phyloP scores from a whole-genome alignment of 192 early-diverging fungal species.

The Podila epicladia region DNA sequence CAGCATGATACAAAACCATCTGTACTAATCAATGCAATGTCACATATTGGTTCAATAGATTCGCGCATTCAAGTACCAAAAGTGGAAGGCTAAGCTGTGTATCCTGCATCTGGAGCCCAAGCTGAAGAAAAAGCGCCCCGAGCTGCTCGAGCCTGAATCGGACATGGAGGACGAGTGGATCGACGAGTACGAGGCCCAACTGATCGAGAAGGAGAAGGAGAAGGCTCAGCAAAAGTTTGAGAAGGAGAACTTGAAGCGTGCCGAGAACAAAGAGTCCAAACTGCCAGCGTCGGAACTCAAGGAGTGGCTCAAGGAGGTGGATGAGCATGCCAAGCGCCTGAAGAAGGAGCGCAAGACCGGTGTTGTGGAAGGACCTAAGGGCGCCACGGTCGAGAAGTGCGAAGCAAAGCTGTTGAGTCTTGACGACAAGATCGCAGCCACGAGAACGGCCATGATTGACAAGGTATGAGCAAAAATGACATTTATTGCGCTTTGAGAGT shows the following conservation, averaged over 20 bases:
- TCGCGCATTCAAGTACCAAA: constrained; percentile 88
- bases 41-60: constrained; percentile 60
- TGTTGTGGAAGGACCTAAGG: constrained; percentile 56
- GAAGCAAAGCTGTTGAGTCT: constrained; percentile 76
- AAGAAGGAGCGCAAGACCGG: constrained; percentile 58
- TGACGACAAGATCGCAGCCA: constrained; percentile 75
- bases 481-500: no score
- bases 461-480: constrained; percentile 62
- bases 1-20: not conserved
- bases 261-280: constrained; percentile 66
- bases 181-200: constrained; percentile 60
- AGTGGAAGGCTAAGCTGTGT: constrained; percentile 72
- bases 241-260: constrained; percentile 87
- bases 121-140: constrained; percentile 79
- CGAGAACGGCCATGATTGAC: constrained; percentile 81
- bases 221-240: constrained; percentile 68
- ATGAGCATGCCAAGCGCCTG: constrained; percentile 58
- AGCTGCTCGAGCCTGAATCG: constrained; percentile 71
- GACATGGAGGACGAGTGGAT: constrained; percentile 88
- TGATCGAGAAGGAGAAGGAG: constrained; percentile 81
- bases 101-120: constrained; percentile 79
- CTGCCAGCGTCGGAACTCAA: constrained; percentile 32
- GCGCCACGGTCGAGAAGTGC: constrained; percentile 74
- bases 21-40: not conserved
- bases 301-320: constrained; percentile 60